Evolutionary conservation across 192 early-diverging fungal genomes (phyloP).

Genomic region (Coemansia sp.): DNA sequence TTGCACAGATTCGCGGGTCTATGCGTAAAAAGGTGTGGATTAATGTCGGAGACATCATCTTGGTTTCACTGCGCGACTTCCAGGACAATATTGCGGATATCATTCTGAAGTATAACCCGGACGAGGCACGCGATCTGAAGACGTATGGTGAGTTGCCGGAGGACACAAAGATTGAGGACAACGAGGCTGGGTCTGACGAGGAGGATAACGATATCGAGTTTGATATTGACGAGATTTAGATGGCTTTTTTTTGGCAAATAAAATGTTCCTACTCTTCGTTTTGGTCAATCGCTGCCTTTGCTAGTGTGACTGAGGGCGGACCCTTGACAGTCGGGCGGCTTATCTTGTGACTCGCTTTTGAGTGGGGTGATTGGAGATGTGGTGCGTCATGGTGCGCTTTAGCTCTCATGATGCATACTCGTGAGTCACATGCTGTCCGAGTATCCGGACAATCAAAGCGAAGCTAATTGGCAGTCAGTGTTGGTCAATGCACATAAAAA

Average conservation of each 20-base stretch:
- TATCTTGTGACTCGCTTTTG: neutral
- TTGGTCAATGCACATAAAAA: slow-evolving; percentile 1
- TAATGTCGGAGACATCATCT: slow-evolving; percentile 84
- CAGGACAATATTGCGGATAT: slow-evolving; percentile 93
- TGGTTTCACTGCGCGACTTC: slow-evolving; percentile 88
- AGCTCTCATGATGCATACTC: neutral
- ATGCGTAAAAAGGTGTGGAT: slow-evolving; percentile 99
- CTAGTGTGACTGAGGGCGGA: neutral
- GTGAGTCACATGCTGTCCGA: neutral
- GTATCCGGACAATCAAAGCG: neutral
- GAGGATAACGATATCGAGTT: slow-evolving; percentile 87
- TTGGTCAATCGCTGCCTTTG: neutral
- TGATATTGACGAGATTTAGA: slow-evolving; percentile 82
- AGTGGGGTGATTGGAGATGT: neutral
- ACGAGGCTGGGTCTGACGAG: slow-evolving; percentile 43
- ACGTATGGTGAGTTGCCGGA: slow-evolving; percentile 95
- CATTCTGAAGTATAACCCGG: slow-evolving; percentile 92
- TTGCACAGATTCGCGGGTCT: slow-evolving; percentile 95
- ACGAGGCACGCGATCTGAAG: slow-evolving; percentile 92
- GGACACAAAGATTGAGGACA: slow-evolving; percentile 54
- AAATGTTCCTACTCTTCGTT: neutral
- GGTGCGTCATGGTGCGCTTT: neutral
- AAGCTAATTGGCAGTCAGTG: neutral
- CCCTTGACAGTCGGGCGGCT: neutral
- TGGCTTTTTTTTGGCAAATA: neutral